Conservation (phyloP, 805 yeast genomes). For the Sugiyamaella marilandica region DNA sequence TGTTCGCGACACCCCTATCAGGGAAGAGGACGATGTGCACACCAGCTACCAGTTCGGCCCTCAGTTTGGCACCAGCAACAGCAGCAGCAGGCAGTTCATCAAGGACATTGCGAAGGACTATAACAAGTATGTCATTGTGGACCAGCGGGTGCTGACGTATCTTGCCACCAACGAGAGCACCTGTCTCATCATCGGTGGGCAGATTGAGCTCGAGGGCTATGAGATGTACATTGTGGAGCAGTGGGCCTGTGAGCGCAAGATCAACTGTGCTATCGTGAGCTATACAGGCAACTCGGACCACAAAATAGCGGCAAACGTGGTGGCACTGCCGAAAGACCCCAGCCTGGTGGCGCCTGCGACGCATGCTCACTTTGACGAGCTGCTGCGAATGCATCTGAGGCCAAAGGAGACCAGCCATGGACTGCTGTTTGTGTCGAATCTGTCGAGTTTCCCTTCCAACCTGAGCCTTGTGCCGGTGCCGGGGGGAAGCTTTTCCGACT, state of each 20-base stretch:
- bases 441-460: conserved; percentile 74
- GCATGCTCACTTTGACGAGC: conserved; percentile 58
- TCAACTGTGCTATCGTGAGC: conserved; percentile 66
- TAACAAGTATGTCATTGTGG: conserved; percentile 28
- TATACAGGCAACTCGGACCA: conserved; percentile 82
- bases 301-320: conserved; percentile 53
- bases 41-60: not conserved
- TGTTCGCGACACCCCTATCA: not conserved
- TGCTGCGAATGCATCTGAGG: conserved; percentile 60
- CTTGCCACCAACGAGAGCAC: conserved; percentile 25
- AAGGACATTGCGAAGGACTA: not conserved
- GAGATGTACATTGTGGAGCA: conserved; percentile 92
- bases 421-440: conserved; percentile 68
- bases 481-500: conserved; percentile 32
- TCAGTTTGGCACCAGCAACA: not conserved
- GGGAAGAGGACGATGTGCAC: not conserved
- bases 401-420: conserved; percentile 61
- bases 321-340: conserved; percentile 46
- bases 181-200: conserved; percentile 36
- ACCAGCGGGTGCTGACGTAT: conserved; percentile 23
- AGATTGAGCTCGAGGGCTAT: conserved; percentile 59
- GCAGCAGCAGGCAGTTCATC: no score
- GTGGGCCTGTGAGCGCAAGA: conserved; percentile 75
- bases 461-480: conserved; percentile 68
- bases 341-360: conserved; percentile 49